These are phyloP conservation scores for Arthrobotrys musiformis DNA, from an alignment of 2,329 filamentous ascomycete species.

Conservation along the genomic window DNA sequence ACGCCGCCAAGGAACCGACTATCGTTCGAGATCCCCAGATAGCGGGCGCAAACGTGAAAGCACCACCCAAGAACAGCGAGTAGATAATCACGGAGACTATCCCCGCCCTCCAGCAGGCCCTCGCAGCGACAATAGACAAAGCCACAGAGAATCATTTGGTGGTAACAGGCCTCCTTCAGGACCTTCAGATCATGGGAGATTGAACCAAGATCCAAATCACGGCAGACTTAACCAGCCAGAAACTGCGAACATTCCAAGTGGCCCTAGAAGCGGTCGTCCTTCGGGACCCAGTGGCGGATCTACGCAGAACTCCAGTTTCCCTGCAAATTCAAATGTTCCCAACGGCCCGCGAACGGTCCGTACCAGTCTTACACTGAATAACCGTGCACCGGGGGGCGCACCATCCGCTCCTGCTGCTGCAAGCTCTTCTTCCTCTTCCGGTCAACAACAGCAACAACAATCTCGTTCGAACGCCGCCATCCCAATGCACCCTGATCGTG, in stretches of 20 bases:
- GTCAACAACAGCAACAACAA: conserved; percentile 6
- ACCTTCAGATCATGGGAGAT: conserved; percentile 53
- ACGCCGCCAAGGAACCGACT: conserved; percentile 46
- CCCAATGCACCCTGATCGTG: conserved; percentile 52
- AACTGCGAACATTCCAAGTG: conserved; percentile 57
- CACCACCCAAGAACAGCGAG: conserved; percentile 51
- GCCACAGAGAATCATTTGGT: conserved; percentile 54
- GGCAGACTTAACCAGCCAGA: conserved; percentile 59
- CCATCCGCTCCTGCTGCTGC: conserved; percentile 9
- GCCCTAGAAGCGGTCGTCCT: conserved; percentile 54
- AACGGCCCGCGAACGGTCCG: conserved; percentile 57
- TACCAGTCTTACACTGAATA: conserved; percentile 49
- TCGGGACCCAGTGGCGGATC: conserved; percentile 27
- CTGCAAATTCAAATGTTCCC: conserved; percentile 52
- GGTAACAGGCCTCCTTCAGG: conserved; percentile 39
- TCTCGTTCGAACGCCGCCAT: conserved; percentile 22
- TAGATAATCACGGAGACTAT: conserved; percentile 51
- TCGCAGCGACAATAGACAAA: conserved; percentile 53
- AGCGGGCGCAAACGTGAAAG: conserved; percentile 55
- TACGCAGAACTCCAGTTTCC: conserved; percentile 24
- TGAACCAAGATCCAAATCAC: conserved; percentile 59
- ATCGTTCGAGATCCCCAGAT: conserved; percentile 55
- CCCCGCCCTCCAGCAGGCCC: conserved; percentile 58
- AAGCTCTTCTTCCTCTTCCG: not conserved
- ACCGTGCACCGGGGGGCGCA: conserved; percentile 34